Base-by-base conservation (phyloP, 495 filamentous ascomycete species). In the Podospora pseudoanserina region DNA sequence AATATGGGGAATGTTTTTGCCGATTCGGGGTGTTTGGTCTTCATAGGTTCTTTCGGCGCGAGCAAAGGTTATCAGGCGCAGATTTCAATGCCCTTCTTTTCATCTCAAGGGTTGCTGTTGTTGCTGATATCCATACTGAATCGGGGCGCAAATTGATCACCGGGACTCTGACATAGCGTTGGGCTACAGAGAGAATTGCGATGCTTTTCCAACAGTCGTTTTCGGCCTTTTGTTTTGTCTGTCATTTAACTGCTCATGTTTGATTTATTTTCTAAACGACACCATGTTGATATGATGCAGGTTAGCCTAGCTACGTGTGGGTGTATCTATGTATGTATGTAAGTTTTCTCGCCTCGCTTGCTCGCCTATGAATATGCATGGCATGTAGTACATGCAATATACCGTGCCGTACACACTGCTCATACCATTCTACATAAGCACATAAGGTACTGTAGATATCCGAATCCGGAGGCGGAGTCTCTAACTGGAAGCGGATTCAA, bases 1-100 rank as follows among this genome's bases (percentile, higher is more conserved):
- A 28, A 54, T 18, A 67, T 55, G 71, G 64, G 54, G 58, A 67
- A 69, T 56, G 68, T 60, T 68, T 63, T 71, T 74, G 67, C 39
- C 67, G 49, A 65, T 72, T 69, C 63, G 70, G 68, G 65, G 67
- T 64, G 67, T 70, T 74, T 68, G 32, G 54, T 49, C 30, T 44
- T 63, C 15, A 19, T 63, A 32, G 30, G 30, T 49, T 32, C 61
- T 63, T 65, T 23, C 26, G 68, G 71, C 66, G 39, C 64, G 69
- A 65, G 65, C 67, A 69, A 69, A 64, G 58, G 57, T 63, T 65
- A 58, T 66, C 65, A 62, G 68, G 67, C 20, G 61, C 56, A 67
- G 30, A 62, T 65, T 69, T 55, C n/a, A 64, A 56, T 61, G 32
- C 60, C 65, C 30, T 30, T 54, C 27, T 53, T n/a, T 70, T 16